These are phyloP conservation scores for Ascochyta koolunga DNA, from an alignment of 2,329 filamentous ascomycete genomes.

Conservation along the genomic window DNA sequence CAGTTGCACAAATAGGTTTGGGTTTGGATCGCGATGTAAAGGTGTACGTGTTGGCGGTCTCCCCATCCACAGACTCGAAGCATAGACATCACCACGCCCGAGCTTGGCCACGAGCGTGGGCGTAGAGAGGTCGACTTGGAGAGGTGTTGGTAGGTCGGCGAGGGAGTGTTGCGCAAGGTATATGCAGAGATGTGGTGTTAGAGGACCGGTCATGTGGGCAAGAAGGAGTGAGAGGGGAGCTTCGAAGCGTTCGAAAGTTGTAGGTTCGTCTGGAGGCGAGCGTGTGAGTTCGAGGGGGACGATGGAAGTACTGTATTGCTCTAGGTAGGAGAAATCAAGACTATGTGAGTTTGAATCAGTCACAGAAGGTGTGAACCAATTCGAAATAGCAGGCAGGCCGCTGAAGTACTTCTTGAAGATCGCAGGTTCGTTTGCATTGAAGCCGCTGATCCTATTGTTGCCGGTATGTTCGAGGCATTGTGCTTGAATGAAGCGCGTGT, in stretches of 20 bases:
- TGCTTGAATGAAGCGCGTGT: constrained; percentile 14
- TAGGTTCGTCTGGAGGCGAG: constrained; percentile 31
- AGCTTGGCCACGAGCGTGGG: constrained; percentile 67
- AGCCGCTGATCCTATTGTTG: constrained; percentile 15
- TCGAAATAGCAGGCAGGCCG: constrained; percentile 35
- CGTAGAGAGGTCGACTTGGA: constrained; percentile 70
- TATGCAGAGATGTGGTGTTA: constrained; percentile 53
- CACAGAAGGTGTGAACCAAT: constrained; percentile 36
- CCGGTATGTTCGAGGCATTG: constrained; percentile 11
- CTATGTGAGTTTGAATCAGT: constrained; percentile 8
- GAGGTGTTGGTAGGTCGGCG: constrained; percentile 65
- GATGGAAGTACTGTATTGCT: constrained; percentile 54
- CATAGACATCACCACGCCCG: constrained; percentile 85
- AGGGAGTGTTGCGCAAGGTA: constrained; percentile 88
- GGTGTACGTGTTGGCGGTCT: constrained; percentile 87
- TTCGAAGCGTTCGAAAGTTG: constrained; percentile 62
- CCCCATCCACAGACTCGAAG: constrained; percentile 86
- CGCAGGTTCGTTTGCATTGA: constrained; percentile 28
- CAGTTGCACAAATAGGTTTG: constrained; percentile 88
- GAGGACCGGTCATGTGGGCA: constrained; percentile 54
- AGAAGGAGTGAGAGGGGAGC: constrained; percentile 71
- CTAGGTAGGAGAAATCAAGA: constrained; percentile 34
- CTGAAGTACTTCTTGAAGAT: constrained; percentile 31
- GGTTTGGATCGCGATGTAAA: constrained; percentile 90
- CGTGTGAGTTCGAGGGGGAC: constrained; percentile 66